Percentiles rank a stretch among this genome's conserved stretches.
Conservation (phyloP, 2,329 filamentous ascomycete genomes). For the Immersiporthe knoxdaviesiana region DNA sequence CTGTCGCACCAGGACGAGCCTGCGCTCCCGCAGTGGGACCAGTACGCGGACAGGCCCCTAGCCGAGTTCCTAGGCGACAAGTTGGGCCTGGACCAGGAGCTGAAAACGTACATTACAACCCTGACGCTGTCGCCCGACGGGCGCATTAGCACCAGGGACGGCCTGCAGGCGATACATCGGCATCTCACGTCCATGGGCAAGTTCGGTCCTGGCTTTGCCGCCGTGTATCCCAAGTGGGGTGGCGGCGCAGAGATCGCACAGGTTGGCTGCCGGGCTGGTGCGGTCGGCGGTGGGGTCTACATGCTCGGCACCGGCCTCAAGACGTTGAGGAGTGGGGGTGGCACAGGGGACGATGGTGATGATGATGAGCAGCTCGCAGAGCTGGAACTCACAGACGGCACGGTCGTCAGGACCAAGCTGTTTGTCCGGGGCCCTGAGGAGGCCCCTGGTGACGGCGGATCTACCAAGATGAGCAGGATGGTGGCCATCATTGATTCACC, state of each 20-base stretch:
- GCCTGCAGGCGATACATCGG: conserved; percentile 72
- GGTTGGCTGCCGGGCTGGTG: conserved; percentile 85
- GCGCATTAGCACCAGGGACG: conserved; percentile 64
- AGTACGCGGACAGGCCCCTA: conserved; percentile 58
- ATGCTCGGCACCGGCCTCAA: conserved; percentile 75
- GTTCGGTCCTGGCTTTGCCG: conserved; percentile 87
- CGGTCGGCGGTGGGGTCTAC: conserved; percentile 89
- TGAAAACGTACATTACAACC: conserved; percentile 66
- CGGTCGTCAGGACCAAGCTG: conserved; percentile 57
- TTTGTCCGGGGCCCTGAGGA: conserved; percentile 52
- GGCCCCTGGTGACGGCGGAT: conserved; percentile 30
- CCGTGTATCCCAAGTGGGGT: conserved; percentile 91
- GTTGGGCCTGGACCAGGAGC: conserved; percentile 68
- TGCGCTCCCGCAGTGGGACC: conserved; percentile 60
- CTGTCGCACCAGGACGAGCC: conserved; percentile 64
- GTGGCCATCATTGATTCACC: conserved; percentile 72
- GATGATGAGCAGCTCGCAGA: no score
- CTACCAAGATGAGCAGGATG: conserved; percentile 55
- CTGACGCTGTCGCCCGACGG: conserved; percentile 74
- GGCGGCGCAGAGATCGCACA: conserved; percentile 87
- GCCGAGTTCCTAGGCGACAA: conserved; percentile 60
- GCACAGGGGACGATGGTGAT: conserved; percentile 16
- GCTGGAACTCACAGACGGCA: conserved; percentile 56
- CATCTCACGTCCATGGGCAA: conserved; percentile 86
- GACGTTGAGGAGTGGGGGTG: conserved; percentile 34